Evolutionary conservation across 164 flowering plant genomes (phyloP), one percentile per base, ranked within the genome.

Genomic region (Vitis riparia): DNA sequence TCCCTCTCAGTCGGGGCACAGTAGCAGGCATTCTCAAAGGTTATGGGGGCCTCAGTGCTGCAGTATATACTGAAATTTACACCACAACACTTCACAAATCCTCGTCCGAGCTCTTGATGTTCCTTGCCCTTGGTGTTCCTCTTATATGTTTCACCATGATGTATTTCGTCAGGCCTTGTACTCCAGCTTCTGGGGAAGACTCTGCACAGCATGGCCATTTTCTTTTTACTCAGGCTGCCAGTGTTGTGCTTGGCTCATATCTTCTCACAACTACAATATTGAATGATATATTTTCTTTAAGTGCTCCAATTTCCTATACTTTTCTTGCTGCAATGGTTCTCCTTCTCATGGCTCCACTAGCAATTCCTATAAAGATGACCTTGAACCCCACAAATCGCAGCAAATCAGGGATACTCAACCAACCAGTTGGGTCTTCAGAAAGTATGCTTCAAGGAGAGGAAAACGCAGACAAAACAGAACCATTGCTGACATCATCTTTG

Each of bases 11-110:
- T 75, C 79, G 97, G 59, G 98, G 97, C 76, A 86, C 92, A 0
- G 97, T 93, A 63, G 91, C 96, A 17, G 98, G 98, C 17, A 85
- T 91, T 78, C 85, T 93, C 61, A 93, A 93, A 76, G 97, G 97
- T 63, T 93, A 93, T 71, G 86, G 72, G 10, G 98, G 98, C 6
- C 80, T 93, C 11, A 88, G 94, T 76, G 97, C 88, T 53, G 98
- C 98, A 19, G 94, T 93, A 5, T 93, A 76, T 62, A 93, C 98
- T 15, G 92, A 85, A 78, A 77, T 93, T 30, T 93, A 86, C 74
- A 73, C 80, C 48, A 72, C 77, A 7, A 68, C 85, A 68, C 91
- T 93, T 58, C 62, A 77, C 51, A 77, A 73, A 44, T 90, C 95
- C n/a, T 82, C 97, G 30, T 77, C 92, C 3, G 81, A 79, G 52